Percentiles rank a stretch among this genome's conserved stretches.
These are phyloP conservation scores for Rhizoclosmatium globosum DNA, from an alignment of 192 early-diverging fungal species.

Conservation along the genomic window DNA sequence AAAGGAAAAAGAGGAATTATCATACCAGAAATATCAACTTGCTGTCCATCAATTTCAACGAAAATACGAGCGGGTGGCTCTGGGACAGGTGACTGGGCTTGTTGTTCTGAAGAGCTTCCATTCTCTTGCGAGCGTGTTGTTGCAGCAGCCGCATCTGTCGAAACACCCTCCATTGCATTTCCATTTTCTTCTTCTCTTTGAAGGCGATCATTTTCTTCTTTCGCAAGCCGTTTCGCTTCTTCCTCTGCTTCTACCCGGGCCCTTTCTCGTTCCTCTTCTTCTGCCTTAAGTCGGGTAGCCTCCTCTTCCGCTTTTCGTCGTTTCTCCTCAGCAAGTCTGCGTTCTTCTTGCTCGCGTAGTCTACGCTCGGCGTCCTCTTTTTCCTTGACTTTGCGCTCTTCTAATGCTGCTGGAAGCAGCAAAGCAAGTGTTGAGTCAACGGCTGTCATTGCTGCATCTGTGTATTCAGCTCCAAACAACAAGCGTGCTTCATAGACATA, in stretches of 20 bases:
- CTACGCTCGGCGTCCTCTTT: constrained; percentile 40
- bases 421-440: constrained; percentile 71
- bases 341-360: constrained; percentile 66
- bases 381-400: constrained; percentile 44
- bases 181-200: constrained; percentile 38
- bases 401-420: constrained; percentile 80
- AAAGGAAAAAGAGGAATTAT: constrained; percentile 7
- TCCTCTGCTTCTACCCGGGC: constrained; percentile 43
- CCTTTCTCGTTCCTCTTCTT: constrained; percentile 67
- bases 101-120: neutral
- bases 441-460: constrained; percentile 67
- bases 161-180: constrained; percentile 45
- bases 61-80: constrained; percentile 42
- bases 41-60: constrained; percentile 78
- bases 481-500: constrained; percentile 90
- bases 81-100: constrained; percentile 34
- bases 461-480: constrained; percentile 68
- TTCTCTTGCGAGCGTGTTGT: neutral
- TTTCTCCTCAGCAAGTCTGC: constrained; percentile 47
- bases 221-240: neutral
- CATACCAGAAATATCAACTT: constrained; percentile 87
- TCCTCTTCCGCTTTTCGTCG: constrained; percentile 41
- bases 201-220: constrained; percentile 35
- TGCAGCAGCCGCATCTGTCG: constrained; percentile 35
- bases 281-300: constrained; percentile 60